Evolutionary conservation across 176 grass and related monocot species (phyloP), one percentile per base, ranked within the genome.

Genomic region (Phyllostachys edulis): DNA sequence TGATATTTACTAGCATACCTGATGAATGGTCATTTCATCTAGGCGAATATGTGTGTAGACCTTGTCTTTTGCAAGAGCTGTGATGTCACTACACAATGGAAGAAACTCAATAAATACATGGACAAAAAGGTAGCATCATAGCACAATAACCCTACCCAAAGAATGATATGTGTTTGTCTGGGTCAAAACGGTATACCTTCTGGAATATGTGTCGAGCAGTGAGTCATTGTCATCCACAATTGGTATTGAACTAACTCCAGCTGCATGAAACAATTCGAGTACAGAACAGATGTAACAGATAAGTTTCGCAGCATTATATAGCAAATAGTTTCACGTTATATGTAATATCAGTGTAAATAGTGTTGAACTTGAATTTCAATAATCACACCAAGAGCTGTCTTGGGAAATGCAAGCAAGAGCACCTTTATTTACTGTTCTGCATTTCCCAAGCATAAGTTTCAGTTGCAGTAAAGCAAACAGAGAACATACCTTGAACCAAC

Each of bases 21-120:
- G 97, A 52, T 94, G 91, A 84, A 99, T 89, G 13, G 78, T 94
- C 91, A 96, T 99, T 67, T 96, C 91, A 92, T 99, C 97, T 56
- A 99, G 86, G 49, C 84, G 97, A 67, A 99, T 88, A 63, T 91
- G 93, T 45, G 97, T 84, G 82, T 99, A 99, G 69, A 91, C 86
- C 89, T 84, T 99, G 86, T 99, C 93, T 92, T 99, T 99, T 65
- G 97, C 97, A 41, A 99, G 89, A 83, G 97, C 89, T 81, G 97
- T 99, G 60, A 99, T 99, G 90, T 99, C 97, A 94, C 97, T 99
- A 51, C 75, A 83, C 13, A 74, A 93, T 76, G 18, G 49, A 92
- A 85, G 17, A 49, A 82, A 84, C 9, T 54, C 12, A 4, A 56
- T 57, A 41, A 75, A 70, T 55, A 76, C 15, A 73, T n/a, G 62